Percentiles rank a stretch among this genome's conserved stretches.
These are phyloP conservation scores for Tylopilus sp. DNA, from an alignment of 1,284 basidiomycete genomes.

Conservation along the genomic window DNA sequence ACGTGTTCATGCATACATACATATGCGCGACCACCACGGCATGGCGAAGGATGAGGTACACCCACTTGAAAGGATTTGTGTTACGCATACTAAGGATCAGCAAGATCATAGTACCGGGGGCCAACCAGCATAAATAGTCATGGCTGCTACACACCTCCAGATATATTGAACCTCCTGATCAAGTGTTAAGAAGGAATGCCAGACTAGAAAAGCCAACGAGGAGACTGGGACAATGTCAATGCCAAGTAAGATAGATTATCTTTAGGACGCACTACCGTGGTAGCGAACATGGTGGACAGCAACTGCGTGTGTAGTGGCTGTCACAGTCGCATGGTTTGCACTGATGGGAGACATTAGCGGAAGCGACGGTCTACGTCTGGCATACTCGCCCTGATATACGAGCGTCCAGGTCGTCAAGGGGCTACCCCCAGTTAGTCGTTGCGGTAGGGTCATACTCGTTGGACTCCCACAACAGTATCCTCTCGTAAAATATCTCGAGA, in stretches of 20 bases:
- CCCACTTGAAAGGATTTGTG: conserved; percentile 31
- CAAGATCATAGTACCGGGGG: background rate
- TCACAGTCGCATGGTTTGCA: background rate
- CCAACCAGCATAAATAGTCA: background rate
- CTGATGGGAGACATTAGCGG: too few relatives aligned
- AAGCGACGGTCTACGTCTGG: too few relatives aligned
- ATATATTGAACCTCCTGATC: conserved; percentile 33
- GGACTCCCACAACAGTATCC: too few relatives aligned
- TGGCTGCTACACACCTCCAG: conserved; percentile 27
- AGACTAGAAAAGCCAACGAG: conserved; percentile 25
- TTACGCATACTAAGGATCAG: conserved; percentile 26
- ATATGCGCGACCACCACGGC: conserved; percentile 15
- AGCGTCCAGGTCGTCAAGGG: too few relatives aligned
- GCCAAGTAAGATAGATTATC: background rate
- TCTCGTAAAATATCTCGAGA: too few relatives aligned
- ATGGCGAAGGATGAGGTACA: conserved; percentile 34
- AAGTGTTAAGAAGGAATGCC: conserved; percentile 25
- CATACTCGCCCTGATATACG: too few relatives aligned
- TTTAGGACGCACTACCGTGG: conserved; percentile 22
- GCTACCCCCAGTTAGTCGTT: too few relatives aligned
- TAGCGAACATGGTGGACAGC: conserved; percentile 21
- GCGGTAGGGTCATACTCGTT: too few relatives aligned
- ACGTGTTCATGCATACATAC: conserved; percentile 18
- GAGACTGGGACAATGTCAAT: conserved; percentile 17
- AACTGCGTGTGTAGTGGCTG: background rate